These are phyloP conservation scores for Fusarium chuoi DNA, from an alignment of 2,329 filamentous ascomycete species.

Conservation along the genomic window DNA sequence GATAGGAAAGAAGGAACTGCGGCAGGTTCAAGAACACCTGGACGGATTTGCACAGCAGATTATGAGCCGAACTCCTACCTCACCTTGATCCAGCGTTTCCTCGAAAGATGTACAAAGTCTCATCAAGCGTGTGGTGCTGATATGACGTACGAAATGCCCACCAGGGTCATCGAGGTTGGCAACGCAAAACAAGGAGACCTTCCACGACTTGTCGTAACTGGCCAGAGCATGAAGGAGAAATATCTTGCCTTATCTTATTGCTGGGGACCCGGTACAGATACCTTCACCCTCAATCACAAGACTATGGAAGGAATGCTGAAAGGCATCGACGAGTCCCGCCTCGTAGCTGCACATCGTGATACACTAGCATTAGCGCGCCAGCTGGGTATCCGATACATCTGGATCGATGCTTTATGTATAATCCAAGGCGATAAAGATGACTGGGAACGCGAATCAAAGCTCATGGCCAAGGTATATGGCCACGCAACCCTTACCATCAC, in stretches of 20 bases:
- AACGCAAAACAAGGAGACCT: background rate
- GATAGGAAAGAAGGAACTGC: background rate
- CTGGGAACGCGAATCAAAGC: background rate
- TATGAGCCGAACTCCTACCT: background rate
- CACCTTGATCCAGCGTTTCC: background rate
- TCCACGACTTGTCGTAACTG: background rate
- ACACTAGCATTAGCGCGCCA: background rate
- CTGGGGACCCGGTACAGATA: slow-evolving; percentile 14
- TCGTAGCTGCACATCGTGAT: slow-evolving; percentile 5
- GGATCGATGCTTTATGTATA: slow-evolving; percentile 7
- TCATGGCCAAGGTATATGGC: background rate
- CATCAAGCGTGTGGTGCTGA: background rate
- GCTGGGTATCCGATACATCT: background rate
- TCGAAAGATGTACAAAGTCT: background rate
- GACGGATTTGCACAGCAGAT: background rate
- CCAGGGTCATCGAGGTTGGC: slow-evolving; percentile 6
- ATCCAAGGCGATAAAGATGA: background rate
- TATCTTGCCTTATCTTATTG: slow-evolving; percentile 11
- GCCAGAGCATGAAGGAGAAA: background rate
- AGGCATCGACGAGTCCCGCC: background rate
- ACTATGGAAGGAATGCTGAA: background rate
- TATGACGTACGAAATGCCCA: background rate
- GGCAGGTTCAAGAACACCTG: background rate
- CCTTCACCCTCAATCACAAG: background rate
- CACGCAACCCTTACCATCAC: slow-evolving; percentile 6